Evolutionary conservation across 2,329 filamentous ascomycete genomes (phyloP).

Genomic region (Hortaea sp.): DNA sequence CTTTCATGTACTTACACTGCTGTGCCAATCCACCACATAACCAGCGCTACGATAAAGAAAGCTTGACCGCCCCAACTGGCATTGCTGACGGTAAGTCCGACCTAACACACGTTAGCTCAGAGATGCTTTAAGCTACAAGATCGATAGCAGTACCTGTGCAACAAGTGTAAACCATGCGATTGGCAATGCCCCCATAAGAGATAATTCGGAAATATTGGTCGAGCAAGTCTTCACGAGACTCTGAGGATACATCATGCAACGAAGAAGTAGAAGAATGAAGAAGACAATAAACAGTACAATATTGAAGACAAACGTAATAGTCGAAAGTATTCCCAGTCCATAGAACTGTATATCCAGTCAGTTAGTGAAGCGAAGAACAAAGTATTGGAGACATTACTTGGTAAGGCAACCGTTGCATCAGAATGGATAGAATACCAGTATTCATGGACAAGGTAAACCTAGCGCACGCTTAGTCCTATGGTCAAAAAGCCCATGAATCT

Average conservation of each 20-base stretch:
- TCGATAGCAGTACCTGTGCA: slow-evolving; percentile 3
- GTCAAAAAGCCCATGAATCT: too few relatives aligned
- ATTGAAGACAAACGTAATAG: slow-evolving; percentile 11
- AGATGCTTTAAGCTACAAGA: neutral
- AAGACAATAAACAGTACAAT: slow-evolving; percentile 7
- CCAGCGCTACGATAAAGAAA: slow-evolving; percentile 10
- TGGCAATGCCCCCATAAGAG: slow-evolving; percentile 3
- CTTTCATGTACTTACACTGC: neutral
- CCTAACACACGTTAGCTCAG: neutral
- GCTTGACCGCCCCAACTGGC: slow-evolving; percentile 11
- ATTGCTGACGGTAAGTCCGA: slow-evolving; percentile 6
- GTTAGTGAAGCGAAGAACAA: neutral
- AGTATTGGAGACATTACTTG: slow-evolving; percentile 2
- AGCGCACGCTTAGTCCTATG: too few relatives aligned
- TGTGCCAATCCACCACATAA: slow-evolving; percentile 13
- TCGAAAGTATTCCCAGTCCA: slow-evolving; percentile 8
- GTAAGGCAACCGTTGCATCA: slow-evolving; percentile 9
- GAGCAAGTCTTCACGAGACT: slow-evolving; percentile 3
- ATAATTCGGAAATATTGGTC: slow-evolving; percentile 3
- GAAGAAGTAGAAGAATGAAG: slow-evolving; percentile 5
- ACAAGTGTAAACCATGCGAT: slow-evolving; percentile 9
- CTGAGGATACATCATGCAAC: slow-evolving; percentile 5
- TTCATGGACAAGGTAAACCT: slow-evolving; percentile 10
- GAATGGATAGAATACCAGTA: slow-evolving; percentile 8
- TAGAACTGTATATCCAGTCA: slow-evolving; percentile 4